Conservation (phyloP, 2,329 filamentous ascomycete species). For the Elsinoe necatrix region DNA sequence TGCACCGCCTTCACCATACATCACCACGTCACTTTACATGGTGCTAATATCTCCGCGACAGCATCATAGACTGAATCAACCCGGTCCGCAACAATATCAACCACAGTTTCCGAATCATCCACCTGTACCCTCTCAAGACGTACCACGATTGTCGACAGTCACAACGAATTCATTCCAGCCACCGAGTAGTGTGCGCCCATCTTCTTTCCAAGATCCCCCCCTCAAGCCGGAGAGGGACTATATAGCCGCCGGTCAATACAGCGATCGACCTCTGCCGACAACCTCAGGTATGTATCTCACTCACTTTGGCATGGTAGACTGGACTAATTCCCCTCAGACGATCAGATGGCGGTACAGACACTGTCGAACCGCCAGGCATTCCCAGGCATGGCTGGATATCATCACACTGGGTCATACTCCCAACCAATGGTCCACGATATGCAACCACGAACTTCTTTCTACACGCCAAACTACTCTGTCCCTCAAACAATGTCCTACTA, state of each 20-base stretch:
- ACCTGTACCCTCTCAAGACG: neutral
- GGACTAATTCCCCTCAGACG: neutral
- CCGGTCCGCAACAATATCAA: constrained; percentile 10
- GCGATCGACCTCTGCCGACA: neutral
- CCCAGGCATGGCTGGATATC: constrained; percentile 10
- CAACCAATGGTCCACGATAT: constrained; percentile 5
- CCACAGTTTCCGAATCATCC: neutral
- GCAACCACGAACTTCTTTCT: constrained; percentile 2
- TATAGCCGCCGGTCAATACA: neutral
- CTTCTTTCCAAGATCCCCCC: neutral
- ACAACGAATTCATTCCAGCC: constrained; percentile 1
- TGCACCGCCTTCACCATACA: neutral
- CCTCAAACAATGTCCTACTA: constrained; percentile 14
- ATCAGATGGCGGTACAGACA: constrained; percentile 13
- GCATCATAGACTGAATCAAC: constrained; percentile 14
- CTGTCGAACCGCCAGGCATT: constrained; percentile 9
- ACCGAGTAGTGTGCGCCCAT: neutral
- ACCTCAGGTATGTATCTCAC: neutral
- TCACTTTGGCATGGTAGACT: neutral
- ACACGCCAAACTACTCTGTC: neutral
- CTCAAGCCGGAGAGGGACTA: constrained; percentile 7
- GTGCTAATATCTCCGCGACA: neutral
- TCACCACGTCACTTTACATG: neutral
- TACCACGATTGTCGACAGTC: neutral
- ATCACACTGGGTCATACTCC: neutral